Conservation (phyloP, 2,329 filamentous ascomycete species). For the Phoma herbarum region DNA sequence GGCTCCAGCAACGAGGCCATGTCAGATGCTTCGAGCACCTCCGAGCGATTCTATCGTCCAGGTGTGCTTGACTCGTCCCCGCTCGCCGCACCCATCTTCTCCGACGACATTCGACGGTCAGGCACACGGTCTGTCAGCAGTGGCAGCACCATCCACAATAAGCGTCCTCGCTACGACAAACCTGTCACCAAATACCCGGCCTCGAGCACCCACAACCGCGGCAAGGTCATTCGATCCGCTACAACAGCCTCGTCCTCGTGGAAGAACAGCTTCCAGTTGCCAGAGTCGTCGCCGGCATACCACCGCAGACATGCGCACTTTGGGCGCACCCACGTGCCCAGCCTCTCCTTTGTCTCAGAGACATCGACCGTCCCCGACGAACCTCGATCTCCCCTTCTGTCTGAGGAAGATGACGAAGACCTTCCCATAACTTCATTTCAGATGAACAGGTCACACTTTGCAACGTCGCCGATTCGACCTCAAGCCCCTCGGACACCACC, state of each 20-base stretch:
- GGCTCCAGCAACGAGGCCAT: conserved; percentile 74
- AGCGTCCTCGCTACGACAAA: conserved; percentile 45
- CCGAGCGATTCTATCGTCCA: conserved; percentile 75
- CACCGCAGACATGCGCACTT: conserved; percentile 78
- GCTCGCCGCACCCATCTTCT: conserved; percentile 83
- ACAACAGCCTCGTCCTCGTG: conserved; percentile 70
- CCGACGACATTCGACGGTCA: conserved; percentile 72
- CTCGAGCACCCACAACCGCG: conserved; percentile 70
- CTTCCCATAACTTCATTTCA: conserved; percentile 80
- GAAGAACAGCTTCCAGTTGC: conserved; percentile 79
- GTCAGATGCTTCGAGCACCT: conserved; percentile 86
- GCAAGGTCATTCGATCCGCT: conserved; percentile 66
- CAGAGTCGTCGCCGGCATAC: conserved; percentile 88
- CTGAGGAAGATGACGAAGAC: conserved; percentile 83
- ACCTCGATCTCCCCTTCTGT: conserved; percentile 66
- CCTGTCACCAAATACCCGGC: conserved; percentile 40
- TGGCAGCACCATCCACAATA: conserved; percentile 47
- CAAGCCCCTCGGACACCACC: conserved; percentile 55
- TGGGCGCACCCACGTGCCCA: conserved; percentile 71
- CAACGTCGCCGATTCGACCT: conserved; percentile 82
- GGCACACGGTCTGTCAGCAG: conserved; percentile 68
- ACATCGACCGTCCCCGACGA: conserved; percentile 73
- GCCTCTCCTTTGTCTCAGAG: conserved; percentile 81
- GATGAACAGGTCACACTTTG: conserved; percentile 63
- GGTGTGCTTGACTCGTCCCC: conserved; percentile 82